Evolutionary conservation across 305 asterid genomes (phyloP), one percentile per base, ranked within the genome.

Genomic region (Fraxinus latifolia): DNA sequence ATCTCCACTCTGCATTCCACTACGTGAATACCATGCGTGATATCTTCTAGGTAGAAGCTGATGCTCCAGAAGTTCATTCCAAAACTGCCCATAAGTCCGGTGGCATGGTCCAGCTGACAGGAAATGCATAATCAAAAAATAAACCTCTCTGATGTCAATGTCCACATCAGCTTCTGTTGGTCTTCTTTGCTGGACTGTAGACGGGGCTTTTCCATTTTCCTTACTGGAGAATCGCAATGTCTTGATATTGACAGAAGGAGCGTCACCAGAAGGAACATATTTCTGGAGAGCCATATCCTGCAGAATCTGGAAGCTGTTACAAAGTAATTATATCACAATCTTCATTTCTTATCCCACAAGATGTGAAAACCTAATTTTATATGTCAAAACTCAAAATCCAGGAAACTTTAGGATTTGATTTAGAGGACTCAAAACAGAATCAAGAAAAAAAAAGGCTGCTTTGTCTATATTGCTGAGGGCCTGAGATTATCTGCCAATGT

Each of bases 11-110:
- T 71, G 91, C 82, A 62, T 77, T 67, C 98, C 97, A 81, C 91
- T 86, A 76, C 97, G 94, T 67, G 99, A 96, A 91, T 96, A 90
- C 97, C 98, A 96, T 19, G 99, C 93, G 86, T 96, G 99, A 84
- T 93, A 96, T 90, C 99, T 90, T 90, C 99, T 92, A 31, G 99
- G 98, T 82, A 96, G 83, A 87, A 94, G 99, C 89, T 94, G 97
- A 90, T 94, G 93, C 90, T 96, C 99, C 81, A 91, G 90, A 83
- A 96, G 99, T 91, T 96, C 99, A 90, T 94, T 93, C 97, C 97
- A 93, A 79, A 96, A 85, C 87, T 94, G 98, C 82, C 98, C 97
- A 86, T 87, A 91, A 65, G 98, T 93, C 87, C 94, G 89, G 90
- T 92, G 97, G 87, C 97, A 93, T 67, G 97, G 99, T 81, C 99